These are phyloP conservation scores for Brassica nigra DNA, from an alignment of 345 rosid genomes.

Conservation along the genomic window DNA sequence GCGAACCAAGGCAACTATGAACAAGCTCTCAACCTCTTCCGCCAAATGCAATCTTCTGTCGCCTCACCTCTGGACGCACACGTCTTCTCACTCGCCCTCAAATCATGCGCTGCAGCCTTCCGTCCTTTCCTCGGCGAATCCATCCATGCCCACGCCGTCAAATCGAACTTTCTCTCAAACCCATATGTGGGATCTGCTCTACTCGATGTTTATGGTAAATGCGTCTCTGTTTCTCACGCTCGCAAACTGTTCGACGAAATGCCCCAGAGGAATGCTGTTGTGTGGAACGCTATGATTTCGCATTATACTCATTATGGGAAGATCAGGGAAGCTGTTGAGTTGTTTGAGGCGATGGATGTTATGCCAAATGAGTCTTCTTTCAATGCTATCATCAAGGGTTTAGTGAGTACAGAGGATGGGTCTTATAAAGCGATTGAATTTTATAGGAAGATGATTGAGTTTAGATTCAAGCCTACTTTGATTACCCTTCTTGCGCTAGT, in stretches of 20 bases:
- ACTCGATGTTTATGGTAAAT: conserved; percentile 57
- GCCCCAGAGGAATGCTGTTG: conserved; percentile 53
- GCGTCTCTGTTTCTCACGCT: conserved; percentile 48
- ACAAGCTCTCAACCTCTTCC: conserved; percentile 57
- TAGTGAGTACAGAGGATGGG: conserved; percentile 50
- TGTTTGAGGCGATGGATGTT: conserved; percentile 53
- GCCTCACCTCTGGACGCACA: conserved; percentile 56
- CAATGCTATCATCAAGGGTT: conserved; percentile 53
- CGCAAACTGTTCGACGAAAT: conserved; percentile 65
- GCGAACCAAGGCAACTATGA: conserved; percentile 55
- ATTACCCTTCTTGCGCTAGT: conserved; percentile 61
- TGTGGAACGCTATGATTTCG: conserved; percentile 63
- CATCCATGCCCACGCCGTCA: conserved; percentile 49
- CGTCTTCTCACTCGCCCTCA: conserved; percentile 63
- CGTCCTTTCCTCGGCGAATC: conserved; percentile 49
- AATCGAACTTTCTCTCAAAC: conserved; percentile 46
- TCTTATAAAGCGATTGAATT: conserved; percentile 49
- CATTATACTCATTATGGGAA: conserved; percentile 46
- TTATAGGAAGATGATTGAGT: conserved; percentile 53
- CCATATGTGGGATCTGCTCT: conserved; percentile 58
- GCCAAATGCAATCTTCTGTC: conserved; percentile 49
- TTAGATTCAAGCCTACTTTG: conserved; percentile 53
- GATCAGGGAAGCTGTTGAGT: conserved; percentile 42
- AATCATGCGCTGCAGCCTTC: conserved; percentile 57
- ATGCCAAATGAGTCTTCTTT: conserved; percentile 55